Evolutionary conservation across 768 basidiomycete genomes (phyloP), one percentile per base, ranked within the genome.

Genomic region (Mycena vitilis): DNA sequence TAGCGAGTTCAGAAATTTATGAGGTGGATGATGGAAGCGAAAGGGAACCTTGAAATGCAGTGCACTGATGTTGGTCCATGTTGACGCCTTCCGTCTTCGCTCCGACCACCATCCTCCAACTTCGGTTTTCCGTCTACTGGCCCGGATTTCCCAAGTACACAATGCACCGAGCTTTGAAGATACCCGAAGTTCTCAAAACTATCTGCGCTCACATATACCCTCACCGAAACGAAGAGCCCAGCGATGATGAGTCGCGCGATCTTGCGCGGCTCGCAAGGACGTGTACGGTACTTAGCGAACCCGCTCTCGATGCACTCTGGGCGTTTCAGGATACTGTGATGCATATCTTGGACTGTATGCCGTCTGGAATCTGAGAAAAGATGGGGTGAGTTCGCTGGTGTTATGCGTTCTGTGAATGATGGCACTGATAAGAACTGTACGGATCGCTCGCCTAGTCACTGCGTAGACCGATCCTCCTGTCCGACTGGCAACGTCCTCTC

Each of bases 401-500:
- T 53, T 18, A 37, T 16, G 18, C 36, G 1, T 5, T 30, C 15
- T 6, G 22, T 53, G 25, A 13, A 53, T 30, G 30, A 53, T 30
- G 30, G 16, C 51, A 13, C 18, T 45, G 7, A 15, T 30, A 30
- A 30, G 5, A 30, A 20, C 20, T 18, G 20, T 45, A 7, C 44
- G 44, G 13, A 45, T 6, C 44, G 44, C 44, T 18, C 16, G 2
- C 0, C 22, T 20, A 51, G 49, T 42, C 49, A 5, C 6, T 61
- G 3, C 37, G 60, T 25, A 49, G 38, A 5, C 49, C 60, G 0
- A 52, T 61, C 13, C 22, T 52, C 16, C 37, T 5, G 15, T 49
- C 48, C 1, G 60, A 60, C 20, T 60, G 60, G 60, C 48, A 60
- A 30, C 36, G 60, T 10, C 49, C 60, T 6, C 60, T 52, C 7